Percentiles rank a stretch among this genome's conserved stretches.
phyloP scores from a whole-genome alignment of 1,284 basidiomycete genomes.

The Microbotryum silenes-acaulis region DNA sequence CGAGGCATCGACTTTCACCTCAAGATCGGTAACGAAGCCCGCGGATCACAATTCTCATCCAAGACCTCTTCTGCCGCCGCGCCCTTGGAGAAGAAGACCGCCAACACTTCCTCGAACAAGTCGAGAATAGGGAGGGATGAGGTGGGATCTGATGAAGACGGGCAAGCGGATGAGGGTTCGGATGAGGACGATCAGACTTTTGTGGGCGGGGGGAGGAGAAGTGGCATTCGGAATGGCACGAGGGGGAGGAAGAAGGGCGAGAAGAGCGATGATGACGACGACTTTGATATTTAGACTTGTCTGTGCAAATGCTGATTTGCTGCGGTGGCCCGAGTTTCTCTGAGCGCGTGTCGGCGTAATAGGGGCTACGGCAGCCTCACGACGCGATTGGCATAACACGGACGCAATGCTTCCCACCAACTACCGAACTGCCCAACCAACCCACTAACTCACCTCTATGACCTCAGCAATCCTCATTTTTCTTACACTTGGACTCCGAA shows the following conservation, averaged over 20 bases:
- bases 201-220: conserved; percentile 25
- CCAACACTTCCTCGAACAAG: too few relatives aligned
- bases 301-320: too few relatives aligned
- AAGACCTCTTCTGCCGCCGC: conserved; percentile 8
- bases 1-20: conserved; percentile 33
- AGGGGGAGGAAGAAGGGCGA: conserved; percentile 1
- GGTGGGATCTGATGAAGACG: not conserved
- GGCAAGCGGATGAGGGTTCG: conserved; percentile 19
- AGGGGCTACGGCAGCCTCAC: too few relatives aligned
- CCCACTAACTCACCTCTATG: too few relatives aligned
- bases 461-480: too few relatives aligned
- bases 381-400: too few relatives aligned
- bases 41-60: conserved; percentile 7
- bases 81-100: too few relatives aligned
- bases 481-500: too few relatives aligned
- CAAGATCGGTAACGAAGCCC: conserved; percentile 27
- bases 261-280: conserved; percentile 22
- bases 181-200: conserved; percentile 28
- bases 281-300: conserved; percentile 30
- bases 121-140: not conserved
- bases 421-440: too few relatives aligned
- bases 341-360: too few relatives aligned
- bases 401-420: too few relatives aligned
- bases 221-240: conserved; percentile 23
- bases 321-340: too few relatives aligned